Percentiles rank a stretch among this genome's conserved stretches.
Evolutionary conservation across 2,329 filamentous ascomycete genomes (phyloP).

Genomic region (Nemania sp.): DNA sequence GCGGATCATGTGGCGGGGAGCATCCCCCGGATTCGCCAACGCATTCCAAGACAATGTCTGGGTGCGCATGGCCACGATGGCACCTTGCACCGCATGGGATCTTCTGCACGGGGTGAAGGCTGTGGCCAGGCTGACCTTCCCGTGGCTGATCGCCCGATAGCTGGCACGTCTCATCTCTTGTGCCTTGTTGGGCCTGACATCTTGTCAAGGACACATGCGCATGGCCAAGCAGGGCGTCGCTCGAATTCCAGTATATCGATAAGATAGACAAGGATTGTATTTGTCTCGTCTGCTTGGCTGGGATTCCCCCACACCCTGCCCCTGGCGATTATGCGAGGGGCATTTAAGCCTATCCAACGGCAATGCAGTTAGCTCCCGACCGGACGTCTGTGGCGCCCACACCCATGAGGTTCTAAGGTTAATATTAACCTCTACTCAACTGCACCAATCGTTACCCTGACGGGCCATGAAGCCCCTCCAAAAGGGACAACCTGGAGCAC

Average conservation of each 20-base stretch:
- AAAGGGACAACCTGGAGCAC: neutral
- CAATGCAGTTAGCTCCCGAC: neutral
- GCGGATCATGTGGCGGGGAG: conserved; percentile 34
- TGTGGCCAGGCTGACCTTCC: conserved; percentile 13
- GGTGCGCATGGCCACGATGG: conserved; percentile 24
- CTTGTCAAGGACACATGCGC: neutral
- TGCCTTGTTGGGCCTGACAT: neutral
- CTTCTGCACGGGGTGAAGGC: conserved; percentile 31
- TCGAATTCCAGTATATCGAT: neutral
- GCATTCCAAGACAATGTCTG: conserved; percentile 27
- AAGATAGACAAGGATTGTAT: no score
- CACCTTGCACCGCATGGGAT: conserved; percentile 34
- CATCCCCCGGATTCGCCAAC: conserved; percentile 22
- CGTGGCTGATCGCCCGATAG: neutral
- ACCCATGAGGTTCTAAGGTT: conserved; percentile 10
- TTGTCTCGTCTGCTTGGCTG: conserved; percentile 4
- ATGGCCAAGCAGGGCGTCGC: neutral
- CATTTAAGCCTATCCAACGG: neutral
- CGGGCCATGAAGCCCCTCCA: neutral
- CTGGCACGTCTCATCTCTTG: neutral
- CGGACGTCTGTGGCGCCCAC: neutral
- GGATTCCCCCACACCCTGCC: conserved; percentile 12
- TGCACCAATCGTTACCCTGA: conserved; percentile 3
- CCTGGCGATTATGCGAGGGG: conserved; percentile 7
- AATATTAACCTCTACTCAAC: conserved; percentile 8